Evolutionary conservation across 371 early-diverging fungal genomes (phyloP).

Genomic region (Mucor sp.): DNA sequence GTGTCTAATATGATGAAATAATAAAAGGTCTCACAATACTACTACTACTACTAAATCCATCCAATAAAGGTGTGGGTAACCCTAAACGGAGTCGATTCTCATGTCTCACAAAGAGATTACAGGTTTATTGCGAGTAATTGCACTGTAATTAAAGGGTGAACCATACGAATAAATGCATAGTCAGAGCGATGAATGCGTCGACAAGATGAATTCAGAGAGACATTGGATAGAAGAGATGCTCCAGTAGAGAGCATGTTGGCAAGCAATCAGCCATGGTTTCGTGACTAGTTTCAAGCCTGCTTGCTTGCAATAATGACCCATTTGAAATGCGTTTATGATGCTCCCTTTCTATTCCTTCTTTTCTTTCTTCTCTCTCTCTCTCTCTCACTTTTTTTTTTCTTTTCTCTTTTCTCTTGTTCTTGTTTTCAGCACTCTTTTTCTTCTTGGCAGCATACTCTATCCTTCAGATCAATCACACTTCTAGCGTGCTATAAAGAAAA

Average conservation of each 20-base stretch:
- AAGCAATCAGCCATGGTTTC: not conserved
- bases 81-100: not conserved
- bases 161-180: not conserved
- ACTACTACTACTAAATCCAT: not conserved
- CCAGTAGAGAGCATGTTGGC: not conserved
- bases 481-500: slow-evolving; percentile 5
- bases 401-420: not conserved
- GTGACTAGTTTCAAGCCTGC: slow-evolving; percentile 6
- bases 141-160: not conserved
- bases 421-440: not conserved
- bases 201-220: not conserved
- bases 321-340: not conserved
- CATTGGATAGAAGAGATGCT: not conserved
- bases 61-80: not conserved
- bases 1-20: not conserved
- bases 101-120: slow-evolving; percentile 3
- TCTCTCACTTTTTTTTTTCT: not conserved
- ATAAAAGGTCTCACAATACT: not conserved
- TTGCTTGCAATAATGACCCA: not conserved
- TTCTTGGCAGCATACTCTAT: not conserved
- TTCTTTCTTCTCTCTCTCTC: not conserved
- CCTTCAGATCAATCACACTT: not conserved
- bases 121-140: not conserved
- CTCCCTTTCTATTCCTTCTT: not conserved
- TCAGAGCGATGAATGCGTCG: not conserved